phyloP scores from a whole-genome alignment of 805 yeast genomes.

The Lachancea nothofagi region DNA sequence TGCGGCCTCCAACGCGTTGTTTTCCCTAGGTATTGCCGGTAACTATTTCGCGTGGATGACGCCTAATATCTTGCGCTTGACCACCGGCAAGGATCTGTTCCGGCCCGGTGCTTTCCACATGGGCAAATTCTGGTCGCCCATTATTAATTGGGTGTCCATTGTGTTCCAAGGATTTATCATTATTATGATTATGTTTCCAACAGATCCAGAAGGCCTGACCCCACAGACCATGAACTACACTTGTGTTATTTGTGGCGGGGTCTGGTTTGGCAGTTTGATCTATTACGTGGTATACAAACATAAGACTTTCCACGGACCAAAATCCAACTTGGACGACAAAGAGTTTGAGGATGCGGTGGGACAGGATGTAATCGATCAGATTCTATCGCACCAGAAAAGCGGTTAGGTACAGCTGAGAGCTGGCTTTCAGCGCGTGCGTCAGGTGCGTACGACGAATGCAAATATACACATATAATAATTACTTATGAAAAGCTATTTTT shows the following conservation, averaged over 20 bases:
- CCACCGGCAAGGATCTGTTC: constrained; percentile 44
- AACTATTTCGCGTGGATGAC: constrained; percentile 37
- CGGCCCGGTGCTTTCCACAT: constrained; percentile 58
- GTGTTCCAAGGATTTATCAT: constrained; percentile 47
- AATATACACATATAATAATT: too few relatives aligned
- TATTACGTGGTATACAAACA: constrained; percentile 49
- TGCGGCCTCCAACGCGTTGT: constrained; percentile 38
- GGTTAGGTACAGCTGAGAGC: neutral
- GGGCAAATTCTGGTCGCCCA: constrained; percentile 43
- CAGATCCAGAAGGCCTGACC: constrained; percentile 24
- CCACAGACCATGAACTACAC: constrained; percentile 60
- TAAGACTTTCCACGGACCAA: constrained; percentile 51
- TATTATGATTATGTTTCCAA: constrained; percentile 54
- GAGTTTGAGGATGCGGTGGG: constrained; percentile 22
- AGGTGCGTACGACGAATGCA: too few relatives aligned
- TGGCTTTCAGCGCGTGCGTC: neutral
- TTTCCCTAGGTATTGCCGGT: constrained; percentile 36
- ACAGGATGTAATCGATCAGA: constrained; percentile 14
- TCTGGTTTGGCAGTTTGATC: constrained; percentile 46
- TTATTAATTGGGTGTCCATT: constrained; percentile 41
- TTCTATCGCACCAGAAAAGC: constrained; percentile 10
- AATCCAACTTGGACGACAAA: constrained; percentile 22
- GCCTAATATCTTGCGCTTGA: constrained; percentile 31
- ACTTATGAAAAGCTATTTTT: too few relatives aligned
- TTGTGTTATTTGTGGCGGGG: constrained; percentile 51